Evolutionary conservation across 2,329 filamentous ascomycete species (phyloP).

Genomic region (Pseudogymnoascus verrucosus): DNA sequence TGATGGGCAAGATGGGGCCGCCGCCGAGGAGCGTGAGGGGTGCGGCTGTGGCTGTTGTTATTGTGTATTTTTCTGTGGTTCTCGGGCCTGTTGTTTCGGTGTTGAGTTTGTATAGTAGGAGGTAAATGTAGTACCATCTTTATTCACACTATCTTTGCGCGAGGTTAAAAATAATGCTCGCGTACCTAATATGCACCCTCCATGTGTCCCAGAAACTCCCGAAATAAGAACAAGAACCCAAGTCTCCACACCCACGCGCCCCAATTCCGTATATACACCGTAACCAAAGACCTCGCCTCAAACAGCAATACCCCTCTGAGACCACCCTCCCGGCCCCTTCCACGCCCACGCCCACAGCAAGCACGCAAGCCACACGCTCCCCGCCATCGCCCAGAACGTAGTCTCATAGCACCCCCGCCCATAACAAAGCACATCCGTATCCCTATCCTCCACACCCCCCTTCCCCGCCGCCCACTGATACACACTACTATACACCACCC

Average conservation of each 20-base stretch:
- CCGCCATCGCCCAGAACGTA: slow-evolving; percentile 80
- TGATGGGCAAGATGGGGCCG: slow-evolving; percentile 46
- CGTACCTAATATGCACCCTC: slow-evolving; percentile 1
- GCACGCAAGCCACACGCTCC: slow-evolving; percentile 71
- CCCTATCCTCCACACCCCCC: slow-evolving; percentile 22
- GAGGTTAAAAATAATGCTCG: neutral
- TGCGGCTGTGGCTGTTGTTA: neutral
- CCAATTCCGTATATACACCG: neutral
- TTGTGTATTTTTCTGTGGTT: neutral
- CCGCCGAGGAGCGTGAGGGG: slow-evolving; percentile 3
- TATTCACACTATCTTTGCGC: neutral
- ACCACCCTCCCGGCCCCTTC: slow-evolving; percentile 72
- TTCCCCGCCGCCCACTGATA: slow-evolving; percentile 61
- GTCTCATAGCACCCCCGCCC: slow-evolving; percentile 72
- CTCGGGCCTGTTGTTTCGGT: neutral
- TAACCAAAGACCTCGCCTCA: slow-evolving; percentile 20
- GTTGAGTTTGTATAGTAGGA: neutral
- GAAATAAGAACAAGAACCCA: neutral
- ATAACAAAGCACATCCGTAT: slow-evolving; percentile 61
- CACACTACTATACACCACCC: slow-evolving; percentile 73
- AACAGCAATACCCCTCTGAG: slow-evolving; percentile 64
- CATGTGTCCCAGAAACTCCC: neutral
- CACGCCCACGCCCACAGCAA: slow-evolving; percentile 69
- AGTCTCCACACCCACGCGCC: neutral
- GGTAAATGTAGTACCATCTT: neutral